Conservation (phyloP, 2,329 filamentous ascomycete species). For the Aureobasidium sp. region DNA sequence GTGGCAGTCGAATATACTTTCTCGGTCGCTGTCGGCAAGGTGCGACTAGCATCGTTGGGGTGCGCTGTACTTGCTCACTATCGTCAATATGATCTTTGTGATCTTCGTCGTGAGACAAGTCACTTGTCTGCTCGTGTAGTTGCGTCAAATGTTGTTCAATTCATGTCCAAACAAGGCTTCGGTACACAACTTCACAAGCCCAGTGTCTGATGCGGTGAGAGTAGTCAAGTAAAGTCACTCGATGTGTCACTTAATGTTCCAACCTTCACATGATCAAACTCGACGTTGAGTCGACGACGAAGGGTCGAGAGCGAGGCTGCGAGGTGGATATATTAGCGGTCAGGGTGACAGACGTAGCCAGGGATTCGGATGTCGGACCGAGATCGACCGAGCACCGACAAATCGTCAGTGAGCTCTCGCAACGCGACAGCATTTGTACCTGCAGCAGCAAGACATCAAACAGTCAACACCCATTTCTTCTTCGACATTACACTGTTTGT, state of each 20-base stretch:
- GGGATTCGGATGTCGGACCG: neutral
- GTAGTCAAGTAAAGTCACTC: neutral
- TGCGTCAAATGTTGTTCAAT: neutral
- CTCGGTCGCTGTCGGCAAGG: neutral
- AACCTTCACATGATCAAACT: neutral
- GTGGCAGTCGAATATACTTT: neutral
- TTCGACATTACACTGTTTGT: neutral
- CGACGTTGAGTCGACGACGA: neutral
- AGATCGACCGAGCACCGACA: neutral
- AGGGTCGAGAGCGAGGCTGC: neutral
- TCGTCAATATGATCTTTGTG: neutral
- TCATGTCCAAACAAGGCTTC: neutral
- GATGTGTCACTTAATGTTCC: neutral
- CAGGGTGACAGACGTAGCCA: neutral
- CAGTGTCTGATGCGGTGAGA: neutral
- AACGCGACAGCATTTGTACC: neutral
- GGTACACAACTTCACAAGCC: neutral
- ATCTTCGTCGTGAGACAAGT: neutral
- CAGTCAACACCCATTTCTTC: neutral
- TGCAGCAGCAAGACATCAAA: neutral
- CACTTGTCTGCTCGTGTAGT: too few relatives aligned
- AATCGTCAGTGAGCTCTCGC: slow-evolving; percentile 5
- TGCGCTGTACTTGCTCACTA: neutral
- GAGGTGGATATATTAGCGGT: neutral
- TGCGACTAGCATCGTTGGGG: neutral